Percentiles rank a stretch among this genome's conserved stretches.
These are phyloP conservation scores for Quambalaria eucalypti DNA, from an alignment of 1,284 basidiomycete species.

Conservation along the genomic window DNA sequence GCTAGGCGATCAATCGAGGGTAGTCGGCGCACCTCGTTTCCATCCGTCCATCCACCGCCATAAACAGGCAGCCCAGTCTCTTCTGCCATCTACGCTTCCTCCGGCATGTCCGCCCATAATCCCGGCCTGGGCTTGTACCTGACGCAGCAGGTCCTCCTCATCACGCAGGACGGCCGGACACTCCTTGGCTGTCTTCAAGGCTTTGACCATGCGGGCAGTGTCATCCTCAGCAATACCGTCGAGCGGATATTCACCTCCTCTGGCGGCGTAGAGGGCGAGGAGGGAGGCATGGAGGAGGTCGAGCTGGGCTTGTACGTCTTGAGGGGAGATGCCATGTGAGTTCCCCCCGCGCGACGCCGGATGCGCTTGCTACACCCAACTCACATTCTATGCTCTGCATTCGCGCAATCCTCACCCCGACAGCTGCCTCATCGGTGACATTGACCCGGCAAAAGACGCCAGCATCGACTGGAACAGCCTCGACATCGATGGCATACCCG, in stretches of 20 bases:
- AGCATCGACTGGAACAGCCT: neutral
- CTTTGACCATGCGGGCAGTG: constrained; percentile 32
- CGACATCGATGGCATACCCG: neutral
- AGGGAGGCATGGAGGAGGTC: constrained; percentile 87
- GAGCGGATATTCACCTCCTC: constrained; percentile 37
- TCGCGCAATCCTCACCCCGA: neutral
- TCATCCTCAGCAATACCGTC: constrained; percentile 33
- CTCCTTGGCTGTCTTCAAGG: constrained; percentile 51
- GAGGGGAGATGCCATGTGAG: constrained; percentile 92
- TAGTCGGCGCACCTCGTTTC: no score
- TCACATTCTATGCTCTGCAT: neutral
- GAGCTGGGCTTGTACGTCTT: constrained; percentile 92
- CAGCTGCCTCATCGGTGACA: constrained; percentile 79
- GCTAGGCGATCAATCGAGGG: no score
- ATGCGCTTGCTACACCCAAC: neutral
- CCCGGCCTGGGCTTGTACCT: neutral
- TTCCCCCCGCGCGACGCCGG: constrained; percentile 8
- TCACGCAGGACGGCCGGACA: constrained; percentile 80
- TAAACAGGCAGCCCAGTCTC: no score
- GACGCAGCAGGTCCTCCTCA: constrained; percentile 69
- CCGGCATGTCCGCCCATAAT: neutral
- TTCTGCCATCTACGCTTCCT: neutral
- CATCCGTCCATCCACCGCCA: no score
- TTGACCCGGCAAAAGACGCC: constrained; percentile 72
- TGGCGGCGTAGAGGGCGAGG: constrained; percentile 39